Evolutionary conservation across 2,329 filamentous ascomycete genomes (phyloP).

Genomic region (Ophiobolus disseminans): DNA sequence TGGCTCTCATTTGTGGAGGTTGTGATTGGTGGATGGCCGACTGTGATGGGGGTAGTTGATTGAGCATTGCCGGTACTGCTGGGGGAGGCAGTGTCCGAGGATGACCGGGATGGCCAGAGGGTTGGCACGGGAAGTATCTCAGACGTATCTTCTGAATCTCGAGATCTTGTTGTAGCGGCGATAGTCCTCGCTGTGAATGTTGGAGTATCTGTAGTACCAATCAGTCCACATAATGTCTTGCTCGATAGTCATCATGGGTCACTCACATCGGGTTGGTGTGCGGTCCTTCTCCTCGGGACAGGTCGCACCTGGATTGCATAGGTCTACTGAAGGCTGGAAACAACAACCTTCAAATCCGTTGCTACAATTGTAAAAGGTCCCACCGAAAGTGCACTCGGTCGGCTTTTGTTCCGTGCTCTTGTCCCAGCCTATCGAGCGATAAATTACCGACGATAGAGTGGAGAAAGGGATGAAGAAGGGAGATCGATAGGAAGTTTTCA

Average conservation of each 20-base stretch:
- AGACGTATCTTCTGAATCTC: too few relatives aligned
- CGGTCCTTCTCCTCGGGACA: conserved; percentile 30
- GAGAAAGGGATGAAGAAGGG: not conserved
- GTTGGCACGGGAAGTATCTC: too few relatives aligned
- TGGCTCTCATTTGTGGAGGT: too few relatives aligned
- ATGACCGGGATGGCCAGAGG: too few relatives aligned
- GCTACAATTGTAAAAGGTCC: conserved; percentile 29
- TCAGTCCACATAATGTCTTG: not conserved
- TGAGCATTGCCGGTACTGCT: too few relatives aligned
- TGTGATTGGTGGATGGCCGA: too few relatives aligned
- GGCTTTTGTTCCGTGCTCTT: too few relatives aligned
- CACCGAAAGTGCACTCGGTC: conserved; percentile 26
- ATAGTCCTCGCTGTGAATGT: not conserved
- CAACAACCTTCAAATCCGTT: conserved; percentile 25
- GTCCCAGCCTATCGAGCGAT: too few relatives aligned
- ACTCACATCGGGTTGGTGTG: conserved; percentile 28
- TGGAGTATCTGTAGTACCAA: not conserved
- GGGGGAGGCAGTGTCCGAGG: too few relatives aligned
- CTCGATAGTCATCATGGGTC: not conserved
- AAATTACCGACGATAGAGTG: too few relatives aligned
- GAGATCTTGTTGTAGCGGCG: too few relatives aligned
- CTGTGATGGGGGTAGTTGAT: too few relatives aligned
- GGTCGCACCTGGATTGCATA: conserved; percentile 23
- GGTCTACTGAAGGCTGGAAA: conserved; percentile 33
- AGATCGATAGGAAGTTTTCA: not conserved